Conservation (phyloP, 495 filamentous ascomycete species). For the Aspergillus kassunensis region DNA sequence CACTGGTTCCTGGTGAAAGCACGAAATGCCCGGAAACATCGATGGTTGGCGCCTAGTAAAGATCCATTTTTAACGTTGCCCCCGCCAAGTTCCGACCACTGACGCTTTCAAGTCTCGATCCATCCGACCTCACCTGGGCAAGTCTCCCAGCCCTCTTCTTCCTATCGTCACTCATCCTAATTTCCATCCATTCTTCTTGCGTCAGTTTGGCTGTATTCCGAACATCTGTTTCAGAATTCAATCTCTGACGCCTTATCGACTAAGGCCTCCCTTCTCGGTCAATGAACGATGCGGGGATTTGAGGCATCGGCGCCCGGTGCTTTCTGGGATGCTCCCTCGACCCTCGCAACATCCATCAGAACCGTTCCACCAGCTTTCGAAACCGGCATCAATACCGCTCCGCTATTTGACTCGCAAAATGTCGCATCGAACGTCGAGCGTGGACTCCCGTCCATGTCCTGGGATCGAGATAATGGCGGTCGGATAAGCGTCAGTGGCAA, state of each 20-base stretch:
- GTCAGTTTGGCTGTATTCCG: background rate
- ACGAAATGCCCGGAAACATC: conserved; percentile 31
- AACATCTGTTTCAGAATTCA: background rate
- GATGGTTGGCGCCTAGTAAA: conserved; percentile 1
- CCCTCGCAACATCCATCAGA: conserved; percentile 30
- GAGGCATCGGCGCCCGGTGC: conserved; percentile 41
- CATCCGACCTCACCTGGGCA: conserved; percentile 1
- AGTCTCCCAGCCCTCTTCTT: background rate
- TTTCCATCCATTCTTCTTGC: conserved; percentile 1
- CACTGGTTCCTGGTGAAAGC: conserved; percentile 1
- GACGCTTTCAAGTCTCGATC: background rate
- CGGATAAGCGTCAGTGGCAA: conserved; percentile 34
- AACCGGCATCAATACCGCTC: conserved; percentile 20
- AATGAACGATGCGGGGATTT: conserved; percentile 46
- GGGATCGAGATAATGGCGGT: conserved; percentile 20
- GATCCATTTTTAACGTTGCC: conserved; percentile 7
- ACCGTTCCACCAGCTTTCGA: conserved; percentile 33
- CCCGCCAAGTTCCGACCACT: conserved; percentile 11
- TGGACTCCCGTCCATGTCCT: conserved; percentile 30
- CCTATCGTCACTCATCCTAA: background rate
- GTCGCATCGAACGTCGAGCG: conserved; percentile 25
- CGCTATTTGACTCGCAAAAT: conserved; percentile 9
- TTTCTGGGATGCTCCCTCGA: conserved; percentile 37
- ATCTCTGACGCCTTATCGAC: conserved; percentile 6
- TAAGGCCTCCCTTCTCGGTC: conserved; percentile 17